phyloP scores from a whole-genome alignment of 73 alveolate species.

The Symbiodinium natans region DNA sequence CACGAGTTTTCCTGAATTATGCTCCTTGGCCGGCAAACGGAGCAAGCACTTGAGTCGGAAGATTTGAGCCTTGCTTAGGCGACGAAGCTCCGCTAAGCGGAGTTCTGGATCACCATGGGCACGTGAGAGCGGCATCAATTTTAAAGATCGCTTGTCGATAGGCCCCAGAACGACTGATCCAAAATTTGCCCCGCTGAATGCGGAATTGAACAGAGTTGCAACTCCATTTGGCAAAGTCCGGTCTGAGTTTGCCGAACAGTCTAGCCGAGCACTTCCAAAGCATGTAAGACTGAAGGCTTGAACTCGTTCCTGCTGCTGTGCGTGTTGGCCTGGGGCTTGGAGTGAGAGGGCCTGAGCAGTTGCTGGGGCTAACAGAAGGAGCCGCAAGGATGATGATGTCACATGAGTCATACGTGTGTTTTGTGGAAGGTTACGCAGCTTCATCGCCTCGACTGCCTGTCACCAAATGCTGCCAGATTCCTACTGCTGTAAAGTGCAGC shows the following conservation, averaged over 20 bases:
- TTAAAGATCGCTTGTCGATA: neutral
- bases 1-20: slow-evolving; percentile 81
- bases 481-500: neutral
- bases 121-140: neutral
- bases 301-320: neutral
- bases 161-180: neutral
- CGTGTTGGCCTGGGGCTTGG: neutral
- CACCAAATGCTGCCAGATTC: neutral
- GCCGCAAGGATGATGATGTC: too few relatives aligned
- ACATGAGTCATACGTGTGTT: too few relatives aligned
- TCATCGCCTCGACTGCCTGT: neutral
- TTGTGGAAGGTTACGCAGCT: neutral
- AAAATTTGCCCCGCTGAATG: neutral
- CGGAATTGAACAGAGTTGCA: too few relatives aligned
- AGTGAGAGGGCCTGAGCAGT: too few relatives aligned
- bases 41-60: neutral
- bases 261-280: too few relatives aligned
- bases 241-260: too few relatives aligned
- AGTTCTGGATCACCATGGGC: neutral
- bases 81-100: neutral
- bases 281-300: neutral
- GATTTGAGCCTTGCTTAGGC: neutral
- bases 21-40: slow-evolving; percentile 1
- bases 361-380: too few relatives aligned
- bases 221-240: too few relatives aligned